These are phyloP conservation scores for Fusarium begoniae DNA, from an alignment of 2,329 filamentous ascomycete genomes.

Conservation along the genomic window DNA sequence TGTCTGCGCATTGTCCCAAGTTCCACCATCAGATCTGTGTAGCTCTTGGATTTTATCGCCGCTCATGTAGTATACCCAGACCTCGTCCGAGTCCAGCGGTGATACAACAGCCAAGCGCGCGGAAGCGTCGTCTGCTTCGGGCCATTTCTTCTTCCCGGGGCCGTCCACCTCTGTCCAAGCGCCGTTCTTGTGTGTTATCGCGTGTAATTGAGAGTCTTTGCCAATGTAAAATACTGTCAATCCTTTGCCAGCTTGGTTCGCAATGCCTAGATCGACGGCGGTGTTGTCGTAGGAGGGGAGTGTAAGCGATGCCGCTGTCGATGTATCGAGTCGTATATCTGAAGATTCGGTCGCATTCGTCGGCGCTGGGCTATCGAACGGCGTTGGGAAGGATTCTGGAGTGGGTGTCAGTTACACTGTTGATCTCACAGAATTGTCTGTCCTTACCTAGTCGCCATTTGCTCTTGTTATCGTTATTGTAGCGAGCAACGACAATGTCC, in stretches of 20 bases:
- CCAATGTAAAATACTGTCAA: constrained; percentile 22
- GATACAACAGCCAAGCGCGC: constrained; percentile 21
- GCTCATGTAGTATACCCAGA: constrained; percentile 27
- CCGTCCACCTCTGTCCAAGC: constrained; percentile 1
- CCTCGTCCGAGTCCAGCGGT: not conserved
- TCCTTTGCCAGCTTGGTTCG: not conserved
- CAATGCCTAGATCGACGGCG: not conserved
- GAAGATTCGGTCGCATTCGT: constrained; percentile 20
- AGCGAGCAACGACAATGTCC: constrained; percentile 14
- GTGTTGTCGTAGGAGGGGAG: constrained; percentile 1
- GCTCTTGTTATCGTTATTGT: constrained; percentile 11
- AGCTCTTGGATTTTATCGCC: constrained; percentile 15
- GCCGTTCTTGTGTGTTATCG: not conserved
- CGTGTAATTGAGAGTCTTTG: constrained; percentile 6
- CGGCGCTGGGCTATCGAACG: constrained; percentile 21
- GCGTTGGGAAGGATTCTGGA: constrained; percentile 21
- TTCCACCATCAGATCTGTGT: not conserved
- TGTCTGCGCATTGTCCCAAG: constrained; percentile 3
- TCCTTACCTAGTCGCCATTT: constrained; percentile 19
- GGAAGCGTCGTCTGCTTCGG: constrained; percentile 5
- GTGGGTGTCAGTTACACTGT: not conserved
- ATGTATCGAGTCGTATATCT: constrained; percentile 13
- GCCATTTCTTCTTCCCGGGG: constrained; percentile 10
- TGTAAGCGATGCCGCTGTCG: not conserved
- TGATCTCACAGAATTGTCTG: too few species aligned